Evolutionary conservation across 192 early-diverging fungal genomes (phyloP).

Genomic region (Pilobolus umbonatus): DNA sequence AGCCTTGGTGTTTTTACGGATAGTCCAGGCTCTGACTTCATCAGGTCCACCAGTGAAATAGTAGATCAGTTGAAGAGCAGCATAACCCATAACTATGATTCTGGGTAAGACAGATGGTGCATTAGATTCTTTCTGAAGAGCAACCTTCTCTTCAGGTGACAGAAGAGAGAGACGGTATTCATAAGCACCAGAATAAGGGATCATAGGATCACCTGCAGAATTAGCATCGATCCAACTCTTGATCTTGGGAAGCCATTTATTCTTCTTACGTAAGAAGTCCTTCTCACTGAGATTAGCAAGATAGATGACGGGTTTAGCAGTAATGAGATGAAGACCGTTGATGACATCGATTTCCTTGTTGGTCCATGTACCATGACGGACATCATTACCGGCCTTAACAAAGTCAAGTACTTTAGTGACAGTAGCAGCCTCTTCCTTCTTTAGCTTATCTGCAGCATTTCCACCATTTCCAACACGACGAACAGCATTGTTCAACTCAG

Average conservation of each 20-base stretch:
- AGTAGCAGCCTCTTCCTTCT: conserved; percentile 76
- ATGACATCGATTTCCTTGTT: conserved; percentile 89
- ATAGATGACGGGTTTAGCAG: conserved; percentile 96
- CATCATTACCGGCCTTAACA: conserved; percentile 74
- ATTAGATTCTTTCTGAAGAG: conserved; percentile 61
- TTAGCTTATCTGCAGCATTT: conserved; percentile 78
- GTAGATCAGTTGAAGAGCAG: conserved; percentile 81
- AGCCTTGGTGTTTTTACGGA: conserved; percentile 44
- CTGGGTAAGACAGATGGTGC: conserved; percentile 75
- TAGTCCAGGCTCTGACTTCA: conserved; percentile 94
- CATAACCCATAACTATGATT: conserved; percentile 91
- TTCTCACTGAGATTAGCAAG: conserved; percentile 87
- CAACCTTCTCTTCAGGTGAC: conserved; percentile 50
- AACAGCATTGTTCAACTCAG: conserved; percentile 62
- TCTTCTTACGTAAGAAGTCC: conserved; percentile 92
- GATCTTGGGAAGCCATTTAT: conserved; percentile 75
- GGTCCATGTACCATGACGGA: conserved; percentile 85
- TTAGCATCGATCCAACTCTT: conserved; percentile 91
- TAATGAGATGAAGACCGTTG: conserved; percentile 81
- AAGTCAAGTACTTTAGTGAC: conserved; percentile 73
- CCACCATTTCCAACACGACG: conserved; percentile 73
- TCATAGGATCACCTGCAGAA: conserved; percentile 83
- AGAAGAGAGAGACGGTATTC: conserved; percentile 48
- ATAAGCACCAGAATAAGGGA: conserved; percentile 85
- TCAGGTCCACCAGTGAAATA: conserved; percentile 91